Evolutionary conservation across 805 yeast genomes (phyloP).

Genomic region (Saitoella complicata): DNA sequence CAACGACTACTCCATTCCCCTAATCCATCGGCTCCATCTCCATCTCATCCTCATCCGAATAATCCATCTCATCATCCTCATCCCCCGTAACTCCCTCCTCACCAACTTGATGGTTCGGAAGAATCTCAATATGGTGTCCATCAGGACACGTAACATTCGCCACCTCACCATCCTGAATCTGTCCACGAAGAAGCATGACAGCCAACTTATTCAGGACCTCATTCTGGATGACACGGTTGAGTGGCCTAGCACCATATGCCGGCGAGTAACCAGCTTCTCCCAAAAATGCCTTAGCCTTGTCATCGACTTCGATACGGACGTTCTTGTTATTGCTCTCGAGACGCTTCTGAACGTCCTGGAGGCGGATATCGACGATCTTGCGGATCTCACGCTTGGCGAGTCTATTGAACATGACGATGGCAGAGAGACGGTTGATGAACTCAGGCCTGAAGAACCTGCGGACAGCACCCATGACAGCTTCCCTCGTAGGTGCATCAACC

Average conservation of each 20-base stretch:
- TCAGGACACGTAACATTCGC: conserved; percentile 45
- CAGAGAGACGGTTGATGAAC: conserved; percentile 87
- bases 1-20: too few species aligned
- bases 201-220: conserved; percentile 82
- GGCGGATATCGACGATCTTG: conserved; percentile 75
- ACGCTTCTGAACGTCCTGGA: conserved; percentile 70
- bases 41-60: conserved; percentile 17
- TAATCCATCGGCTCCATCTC: too few species aligned
- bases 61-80: conserved; percentile 18
- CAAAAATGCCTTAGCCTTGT: conserved; percentile 64
- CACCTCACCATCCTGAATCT: conserved; percentile 71
- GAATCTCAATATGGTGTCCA: conserved; percentile 54
- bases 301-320: conserved; percentile 54
- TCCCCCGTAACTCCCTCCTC: conserved; percentile 16
- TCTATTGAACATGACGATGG: conserved; percentile 84
- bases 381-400: conserved; percentile 80
- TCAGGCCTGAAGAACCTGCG: conserved; percentile 91
- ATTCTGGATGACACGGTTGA: conserved; percentile 70
- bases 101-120: conserved; percentile 69
- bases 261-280: conserved; percentile 77
- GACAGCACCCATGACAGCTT: conserved; percentile 68
- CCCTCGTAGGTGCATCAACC: conserved; percentile 51
- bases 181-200: conserved; percentile 71
- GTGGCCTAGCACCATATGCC: conserved; percentile 93
- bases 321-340: conserved; percentile 73